Evolutionary conservation across 192 early-diverging fungal genomes (phyloP).

Genomic region (Podila minutissima): DNA sequence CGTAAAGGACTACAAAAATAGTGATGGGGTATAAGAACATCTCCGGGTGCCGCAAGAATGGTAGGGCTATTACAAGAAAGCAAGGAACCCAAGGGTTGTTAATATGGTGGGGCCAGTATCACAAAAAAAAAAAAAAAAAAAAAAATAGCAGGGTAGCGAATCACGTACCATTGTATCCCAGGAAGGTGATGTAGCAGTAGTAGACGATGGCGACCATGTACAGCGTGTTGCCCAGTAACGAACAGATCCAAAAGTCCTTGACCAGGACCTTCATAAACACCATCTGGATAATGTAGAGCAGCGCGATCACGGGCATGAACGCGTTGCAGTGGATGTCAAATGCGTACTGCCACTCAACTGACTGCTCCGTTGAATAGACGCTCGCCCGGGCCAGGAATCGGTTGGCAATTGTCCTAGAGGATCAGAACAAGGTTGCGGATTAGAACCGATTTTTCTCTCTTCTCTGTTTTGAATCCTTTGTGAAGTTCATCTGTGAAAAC

Average conservation of each 20-base stretch:
- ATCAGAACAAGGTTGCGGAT: background rate
- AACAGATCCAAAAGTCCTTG: constrained; percentile 80
- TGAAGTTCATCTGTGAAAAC: background rate
- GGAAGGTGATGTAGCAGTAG: constrained; percentile 91
- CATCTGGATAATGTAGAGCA: constrained; percentile 92
- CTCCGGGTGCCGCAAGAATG: constrained; percentile 90
- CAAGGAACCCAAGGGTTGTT: constrained; percentile 3
- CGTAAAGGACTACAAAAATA: constrained; percentile 67
- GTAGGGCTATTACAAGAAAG: constrained; percentile 73
- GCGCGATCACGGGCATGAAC: constrained; percentile 89
- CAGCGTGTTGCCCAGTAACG: constrained; percentile 89
- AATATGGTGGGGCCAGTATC: background rate
- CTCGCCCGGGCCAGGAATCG: constrained; percentile 79
- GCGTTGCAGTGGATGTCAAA: constrained; percentile 98
- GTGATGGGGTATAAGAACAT: constrained; percentile 91
- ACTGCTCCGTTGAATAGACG: constrained; percentile 83
- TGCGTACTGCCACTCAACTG: constrained; percentile 95
- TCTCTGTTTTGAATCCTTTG: background rate
- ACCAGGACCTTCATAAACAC: constrained; percentile 89
- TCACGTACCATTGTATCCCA: constrained; percentile 89
- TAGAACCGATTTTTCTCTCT: background rate
- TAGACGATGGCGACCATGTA: constrained; percentile 83
- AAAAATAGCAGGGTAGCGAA: background rate
- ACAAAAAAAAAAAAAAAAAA: background rate
- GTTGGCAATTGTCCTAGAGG: constrained; percentile 68